phyloP scores from a whole-genome alignment of 1,284 basidiomycete species.

The Leucoagaricus sp. region DNA sequence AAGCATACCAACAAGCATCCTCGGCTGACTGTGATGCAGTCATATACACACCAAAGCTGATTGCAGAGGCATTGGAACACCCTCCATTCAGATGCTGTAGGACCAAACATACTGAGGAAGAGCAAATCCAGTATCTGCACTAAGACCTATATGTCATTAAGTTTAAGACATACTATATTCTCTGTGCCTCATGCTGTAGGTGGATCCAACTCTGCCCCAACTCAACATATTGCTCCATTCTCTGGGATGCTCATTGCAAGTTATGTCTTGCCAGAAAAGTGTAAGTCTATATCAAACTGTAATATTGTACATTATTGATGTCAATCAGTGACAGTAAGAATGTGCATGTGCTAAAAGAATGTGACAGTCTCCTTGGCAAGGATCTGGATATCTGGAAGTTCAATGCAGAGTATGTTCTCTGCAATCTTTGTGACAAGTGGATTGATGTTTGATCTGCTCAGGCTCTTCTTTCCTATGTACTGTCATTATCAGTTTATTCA shows the following conservation, averaged over 20 bases:
- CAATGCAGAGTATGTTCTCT: constrained; percentile 68
- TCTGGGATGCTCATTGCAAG: constrained; percentile 77
- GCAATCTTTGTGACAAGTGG: constrained; percentile 69
- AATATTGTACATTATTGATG: too few relatives aligned
- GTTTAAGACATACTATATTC: constrained; percentile 76
- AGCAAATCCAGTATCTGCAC: constrained; percentile 72
- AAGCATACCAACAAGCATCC: not conserved
- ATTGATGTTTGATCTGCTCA: constrained; percentile 53
- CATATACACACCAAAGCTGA: constrained; percentile 15
- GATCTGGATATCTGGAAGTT: constrained; percentile 71
- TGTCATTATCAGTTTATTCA: too few relatives aligned
- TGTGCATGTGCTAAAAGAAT: constrained; percentile 57
- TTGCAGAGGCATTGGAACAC: constrained; percentile 26
- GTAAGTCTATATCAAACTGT: constrained; percentile 34
- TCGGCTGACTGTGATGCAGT: not conserved
- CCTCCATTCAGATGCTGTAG: constrained; percentile 62
- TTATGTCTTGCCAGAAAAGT: constrained; percentile 75
- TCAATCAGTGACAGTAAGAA: constrained; percentile 47
- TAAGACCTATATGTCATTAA: constrained; percentile 74
- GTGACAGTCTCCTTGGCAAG: constrained; percentile 54
- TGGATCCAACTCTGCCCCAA: constrained; percentile 81
- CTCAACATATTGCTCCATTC: constrained; percentile 80
- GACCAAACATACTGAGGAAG: constrained; percentile 76
- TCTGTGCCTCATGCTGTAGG: constrained; percentile 76
- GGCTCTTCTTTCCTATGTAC: too few relatives aligned